Evolutionary conservation across 2,329 filamentous ascomycete genomes (phyloP).

Genomic region (Zymoseptoria pseudotritici): DNA sequence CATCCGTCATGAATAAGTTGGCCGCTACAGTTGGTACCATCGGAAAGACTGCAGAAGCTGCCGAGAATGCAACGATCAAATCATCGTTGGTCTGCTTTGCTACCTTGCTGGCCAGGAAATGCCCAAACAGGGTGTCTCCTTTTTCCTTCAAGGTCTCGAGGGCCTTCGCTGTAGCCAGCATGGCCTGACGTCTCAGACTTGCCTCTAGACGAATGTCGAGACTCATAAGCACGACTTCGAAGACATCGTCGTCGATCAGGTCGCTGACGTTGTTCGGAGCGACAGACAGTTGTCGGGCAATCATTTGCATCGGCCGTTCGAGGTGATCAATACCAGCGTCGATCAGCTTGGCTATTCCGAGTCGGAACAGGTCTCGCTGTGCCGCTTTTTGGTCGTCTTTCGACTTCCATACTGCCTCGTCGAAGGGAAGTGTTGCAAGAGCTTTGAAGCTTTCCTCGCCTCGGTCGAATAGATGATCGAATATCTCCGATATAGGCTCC

Average conservation of each 20-base stretch:
- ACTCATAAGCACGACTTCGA: constrained; percentile 79
- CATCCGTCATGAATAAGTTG: constrained; percentile 77
- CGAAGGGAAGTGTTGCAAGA: constrained; percentile 36
- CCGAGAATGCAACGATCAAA: constrained; percentile 85
- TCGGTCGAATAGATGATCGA: constrained; percentile 37
- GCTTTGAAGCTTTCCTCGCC: constrained; percentile 41
- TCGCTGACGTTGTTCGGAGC: constrained; percentile 50
- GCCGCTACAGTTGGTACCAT: constrained; percentile 69
- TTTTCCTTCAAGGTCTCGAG: constrained; percentile 67
- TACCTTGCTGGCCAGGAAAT: constrained; percentile 67
- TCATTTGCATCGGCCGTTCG: constrained; percentile 53
- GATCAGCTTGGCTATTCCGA: constrained; percentile 82
- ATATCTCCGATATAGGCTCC: constrained; percentile 35
- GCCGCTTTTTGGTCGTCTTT: constrained; percentile 39
- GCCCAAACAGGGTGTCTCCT: constrained; percentile 56
- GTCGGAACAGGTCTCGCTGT: constrained; percentile 56
- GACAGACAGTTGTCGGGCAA: constrained; percentile 51
- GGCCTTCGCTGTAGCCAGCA: constrained; percentile 73
- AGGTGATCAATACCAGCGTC: constrained; percentile 74
- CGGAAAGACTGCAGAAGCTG: constrained; percentile 82
- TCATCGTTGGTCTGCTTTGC: constrained; percentile 74
- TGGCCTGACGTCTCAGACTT: constrained; percentile 70
- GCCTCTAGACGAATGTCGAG: constrained; percentile 75
- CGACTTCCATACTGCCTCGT: constrained; percentile 35
- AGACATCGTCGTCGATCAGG: constrained; percentile 65